A percentile compares a stretch with the other conserved stretches of the same genome.
These are phyloP conservation scores for Aspergillus fumigatiaffinis DNA, from an alignment of 2,329 filamentous ascomycete species.

Conservation along the genomic window DNA sequence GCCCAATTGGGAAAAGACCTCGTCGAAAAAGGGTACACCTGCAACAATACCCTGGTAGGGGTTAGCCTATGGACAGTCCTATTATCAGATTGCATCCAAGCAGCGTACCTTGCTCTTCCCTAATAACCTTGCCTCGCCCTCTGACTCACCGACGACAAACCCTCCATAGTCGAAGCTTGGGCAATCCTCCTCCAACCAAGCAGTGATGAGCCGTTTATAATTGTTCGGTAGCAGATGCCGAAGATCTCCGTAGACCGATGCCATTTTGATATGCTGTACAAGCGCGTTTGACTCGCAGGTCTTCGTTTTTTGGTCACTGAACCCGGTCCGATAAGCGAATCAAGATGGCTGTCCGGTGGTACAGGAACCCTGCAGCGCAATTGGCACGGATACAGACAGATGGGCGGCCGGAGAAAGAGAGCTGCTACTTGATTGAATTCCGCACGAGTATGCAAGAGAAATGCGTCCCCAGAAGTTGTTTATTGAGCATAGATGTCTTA, in stretches of 20 bases:
- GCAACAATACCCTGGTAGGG: conserved; percentile 68
- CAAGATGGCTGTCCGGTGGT: not conserved
- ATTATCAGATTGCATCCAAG: not conserved
- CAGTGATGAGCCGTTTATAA: conserved; percentile 74
- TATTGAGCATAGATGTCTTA: not conserved
- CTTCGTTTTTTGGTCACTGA: not conserved
- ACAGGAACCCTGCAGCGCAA: not conserved
- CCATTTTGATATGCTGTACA: conserved; percentile 41
- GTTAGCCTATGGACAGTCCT: conserved; percentile 1
- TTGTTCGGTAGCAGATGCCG: conserved; percentile 76
- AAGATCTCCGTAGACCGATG: conserved; percentile 55
- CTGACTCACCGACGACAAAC: conserved; percentile 75
- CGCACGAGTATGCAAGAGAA: not conserved
- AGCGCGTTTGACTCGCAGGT: too few relatives aligned
- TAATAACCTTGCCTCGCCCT: conserved; percentile 46
- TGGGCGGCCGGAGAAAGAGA: not conserved
- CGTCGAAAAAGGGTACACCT: conserved; percentile 90
- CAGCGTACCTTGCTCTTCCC: conserved; percentile 53
- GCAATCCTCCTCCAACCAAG: conserved; percentile 94
- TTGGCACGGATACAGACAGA: not conserved
- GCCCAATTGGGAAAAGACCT: conserved; percentile 84
- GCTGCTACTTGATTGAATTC: not conserved
- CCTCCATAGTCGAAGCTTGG: conserved; percentile 96
- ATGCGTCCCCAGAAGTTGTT: not conserved
- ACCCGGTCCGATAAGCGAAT: not conserved